phyloP scores from a whole-genome alignment of 768 basidiomycete genomes.

The Termitomyces sp. region DNA sequence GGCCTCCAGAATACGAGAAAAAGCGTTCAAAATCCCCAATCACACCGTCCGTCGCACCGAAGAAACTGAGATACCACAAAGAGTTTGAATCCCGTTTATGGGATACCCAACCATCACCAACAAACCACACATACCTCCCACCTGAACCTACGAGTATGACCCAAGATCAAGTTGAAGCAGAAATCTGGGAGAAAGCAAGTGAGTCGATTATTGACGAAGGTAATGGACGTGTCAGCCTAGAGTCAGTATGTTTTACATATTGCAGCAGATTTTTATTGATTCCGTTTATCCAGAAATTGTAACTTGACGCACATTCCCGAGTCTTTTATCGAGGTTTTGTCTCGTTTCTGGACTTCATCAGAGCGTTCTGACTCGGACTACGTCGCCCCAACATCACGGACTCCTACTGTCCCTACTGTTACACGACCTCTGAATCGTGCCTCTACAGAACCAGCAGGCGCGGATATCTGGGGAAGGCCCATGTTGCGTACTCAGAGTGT shows the following conservation, averaged over 20 bases:
- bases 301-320: slow-evolving; percentile 47
- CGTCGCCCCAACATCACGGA: slow-evolving; percentile 5
- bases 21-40: slow-evolving; percentile 15
- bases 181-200: slow-evolving; percentile 47
- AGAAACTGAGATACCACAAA: slow-evolving; percentile 14
- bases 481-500: slow-evolving; percentile 26
- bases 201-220: slow-evolving; percentile 41
- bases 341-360: slow-evolving; percentile 40
- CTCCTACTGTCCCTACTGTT: slow-evolving; percentile 1
- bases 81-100: not conserved
- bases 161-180: slow-evolving; percentile 27
- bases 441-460: slow-evolving; percentile 28
- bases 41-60: slow-evolving; percentile 11
- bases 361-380: slow-evolving; percentile 25
- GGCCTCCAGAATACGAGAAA: slow-evolving; percentile 43
- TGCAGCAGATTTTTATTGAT: not conserved
- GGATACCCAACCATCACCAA: not conserved
- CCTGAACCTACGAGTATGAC: slow-evolving; percentile 7
- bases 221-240: slow-evolving; percentile 49
- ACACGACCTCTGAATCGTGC: slow-evolving; percentile 29
- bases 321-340: slow-evolving; percentile 43
- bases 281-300: slow-evolving; percentile 25
- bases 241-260: slow-evolving; percentile 31
- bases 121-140: not conserved
- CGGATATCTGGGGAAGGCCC: slow-evolving; percentile 9